These are phyloP conservation scores for Medicago lupulina DNA, from an alignment of 306 rosid genomes.

Conservation along the genomic window DNA sequence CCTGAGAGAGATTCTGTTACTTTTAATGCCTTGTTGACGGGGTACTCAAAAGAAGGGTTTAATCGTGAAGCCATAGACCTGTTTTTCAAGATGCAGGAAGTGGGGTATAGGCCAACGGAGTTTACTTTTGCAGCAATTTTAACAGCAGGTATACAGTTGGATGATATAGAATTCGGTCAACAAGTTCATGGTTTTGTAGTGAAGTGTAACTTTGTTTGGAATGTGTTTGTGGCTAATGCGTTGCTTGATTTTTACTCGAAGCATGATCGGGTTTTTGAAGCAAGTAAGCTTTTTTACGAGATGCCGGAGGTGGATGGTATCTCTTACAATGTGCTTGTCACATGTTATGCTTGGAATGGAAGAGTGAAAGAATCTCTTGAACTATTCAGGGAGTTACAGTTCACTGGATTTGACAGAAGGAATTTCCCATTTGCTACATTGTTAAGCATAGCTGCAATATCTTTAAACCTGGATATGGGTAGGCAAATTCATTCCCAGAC, in stretches of 20 bases:
- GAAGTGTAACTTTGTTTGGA: conserved; percentile 69
- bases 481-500: conserved; percentile 80
- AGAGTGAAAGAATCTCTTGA: conserved; percentile 55
- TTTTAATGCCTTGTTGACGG: conserved; percentile 80
- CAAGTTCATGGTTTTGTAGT: conserved; percentile 72
- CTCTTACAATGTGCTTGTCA: conserved; percentile 75
- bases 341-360: conserved; percentile 69
- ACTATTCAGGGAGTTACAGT: conserved; percentile 64
- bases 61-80: conserved; percentile 64
- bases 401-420: conserved; percentile 65
- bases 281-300: conserved; percentile 64
- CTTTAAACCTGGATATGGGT: conserved; percentile 68
- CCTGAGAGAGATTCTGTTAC: conserved; percentile 70
- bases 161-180: conserved; percentile 63
- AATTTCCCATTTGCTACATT: conserved; percentile 78
- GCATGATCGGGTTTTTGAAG: conserved; percentile 61
- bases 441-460: conserved; percentile 79
- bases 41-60: conserved; percentile 69
- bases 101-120: conserved; percentile 66
- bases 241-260: conserved; percentile 90
- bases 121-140: conserved; percentile 85
- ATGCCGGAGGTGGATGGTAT: conserved; percentile 87
- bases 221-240: conserved; percentile 89
- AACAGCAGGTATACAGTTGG: conserved; percentile 66
- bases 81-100: conserved; percentile 69